These are phyloP conservation scores for Coprinopsis cinerea DNA, from an alignment of 768 basidiomycete species.

Conservation along the genomic window DNA sequence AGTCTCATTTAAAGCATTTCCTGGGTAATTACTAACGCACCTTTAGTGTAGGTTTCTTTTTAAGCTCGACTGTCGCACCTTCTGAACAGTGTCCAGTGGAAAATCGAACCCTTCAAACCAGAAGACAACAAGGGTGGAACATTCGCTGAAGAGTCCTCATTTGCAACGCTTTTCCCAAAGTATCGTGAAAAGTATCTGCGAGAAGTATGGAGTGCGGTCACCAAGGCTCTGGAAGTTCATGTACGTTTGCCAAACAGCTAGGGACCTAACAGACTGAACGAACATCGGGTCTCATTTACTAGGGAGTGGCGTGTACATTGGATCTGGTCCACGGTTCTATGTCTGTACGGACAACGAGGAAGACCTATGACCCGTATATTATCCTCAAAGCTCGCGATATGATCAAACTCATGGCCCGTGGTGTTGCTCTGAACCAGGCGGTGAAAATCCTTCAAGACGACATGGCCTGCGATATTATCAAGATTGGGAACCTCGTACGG, in stretches of 20 bases:
- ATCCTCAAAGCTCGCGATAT: conserved; percentile 94
- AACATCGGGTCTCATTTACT: background rate
- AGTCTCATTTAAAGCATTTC: conserved; percentile 27
- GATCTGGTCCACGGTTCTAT: conserved; percentile 96
- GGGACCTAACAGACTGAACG: background rate
- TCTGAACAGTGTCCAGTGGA: conserved; percentile 47
- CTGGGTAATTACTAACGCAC: background rate
- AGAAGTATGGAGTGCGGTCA: conserved; percentile 92
- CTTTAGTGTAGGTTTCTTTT: background rate
- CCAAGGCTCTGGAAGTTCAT: conserved; percentile 73
- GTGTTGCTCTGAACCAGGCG: conserved; percentile 80
- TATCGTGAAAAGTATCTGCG: conserved; percentile 96
- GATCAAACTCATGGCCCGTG: conserved; percentile 91
- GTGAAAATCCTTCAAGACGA: conserved; percentile 87
- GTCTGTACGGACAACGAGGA: conserved; percentile 95
- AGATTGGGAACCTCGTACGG: conserved; percentile 89
- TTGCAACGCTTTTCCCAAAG: conserved; percentile 97
- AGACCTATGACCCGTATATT: conserved; percentile 95
- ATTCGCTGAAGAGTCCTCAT: conserved; percentile 94
- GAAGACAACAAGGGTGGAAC: conserved; percentile 75
- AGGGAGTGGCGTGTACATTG: conserved; percentile 89
- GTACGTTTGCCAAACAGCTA: conserved; percentile 33
- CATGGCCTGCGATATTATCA: conserved; percentile 94
- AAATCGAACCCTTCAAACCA: conserved; percentile 71
- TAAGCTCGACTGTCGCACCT: background rate